Conservation (phyloP, 1,139 yeast species). For the Diutina rugosa region DNA sequence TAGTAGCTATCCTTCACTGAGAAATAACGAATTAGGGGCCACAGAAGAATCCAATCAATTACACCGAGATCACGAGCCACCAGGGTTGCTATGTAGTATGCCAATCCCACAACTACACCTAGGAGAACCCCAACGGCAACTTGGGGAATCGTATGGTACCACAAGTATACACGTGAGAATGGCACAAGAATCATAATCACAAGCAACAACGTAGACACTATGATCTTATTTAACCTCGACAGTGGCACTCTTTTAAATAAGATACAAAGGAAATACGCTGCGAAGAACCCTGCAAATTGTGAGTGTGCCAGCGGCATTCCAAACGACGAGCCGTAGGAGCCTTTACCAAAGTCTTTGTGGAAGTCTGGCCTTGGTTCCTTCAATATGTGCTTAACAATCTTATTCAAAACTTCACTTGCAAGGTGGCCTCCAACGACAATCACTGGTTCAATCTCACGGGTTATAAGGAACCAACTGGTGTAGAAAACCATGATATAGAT, state of each 20-base stretch:
- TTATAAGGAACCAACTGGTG: slow-evolving; percentile 68
- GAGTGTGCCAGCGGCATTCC: slow-evolving; percentile 99
- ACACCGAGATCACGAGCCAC: slow-evolving; percentile 46
- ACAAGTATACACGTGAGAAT: slow-evolving; percentile 63
- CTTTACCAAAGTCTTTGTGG: slow-evolving; percentile 36
- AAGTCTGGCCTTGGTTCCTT: slow-evolving; percentile 67
- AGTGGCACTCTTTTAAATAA: slow-evolving; percentile 15
- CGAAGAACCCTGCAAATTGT: slow-evolving; percentile 85
- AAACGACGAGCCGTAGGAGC: slow-evolving; percentile 42
- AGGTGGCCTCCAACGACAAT: slow-evolving; percentile 81
- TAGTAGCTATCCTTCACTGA: slow-evolving; percentile 48
- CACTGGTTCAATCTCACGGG: slow-evolving; percentile 80
- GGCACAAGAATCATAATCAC: slow-evolving; percentile 29
- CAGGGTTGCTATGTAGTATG: slow-evolving; percentile 42
- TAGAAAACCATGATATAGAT: slow-evolving; percentile 69
- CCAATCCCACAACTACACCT: slow-evolving; percentile 47
- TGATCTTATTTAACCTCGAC: slow-evolving; percentile 9
- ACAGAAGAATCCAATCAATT: slow-evolving; percentile 42
- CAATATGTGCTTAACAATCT: slow-evolving; percentile 47
- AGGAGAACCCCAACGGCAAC: slow-evolving; percentile 59
- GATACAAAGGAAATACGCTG: slow-evolving; percentile 45
- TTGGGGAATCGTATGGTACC: slow-evolving; percentile 65
- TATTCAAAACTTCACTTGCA: slow-evolving; percentile 60
- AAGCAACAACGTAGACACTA: slow-evolving; percentile 13
- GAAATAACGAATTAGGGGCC: slow-evolving; percentile 32